Base-by-base conservation (phyloP, 2,329 filamentous ascomycete genomes). In the Talaromyces albobiverticillius region DNA sequence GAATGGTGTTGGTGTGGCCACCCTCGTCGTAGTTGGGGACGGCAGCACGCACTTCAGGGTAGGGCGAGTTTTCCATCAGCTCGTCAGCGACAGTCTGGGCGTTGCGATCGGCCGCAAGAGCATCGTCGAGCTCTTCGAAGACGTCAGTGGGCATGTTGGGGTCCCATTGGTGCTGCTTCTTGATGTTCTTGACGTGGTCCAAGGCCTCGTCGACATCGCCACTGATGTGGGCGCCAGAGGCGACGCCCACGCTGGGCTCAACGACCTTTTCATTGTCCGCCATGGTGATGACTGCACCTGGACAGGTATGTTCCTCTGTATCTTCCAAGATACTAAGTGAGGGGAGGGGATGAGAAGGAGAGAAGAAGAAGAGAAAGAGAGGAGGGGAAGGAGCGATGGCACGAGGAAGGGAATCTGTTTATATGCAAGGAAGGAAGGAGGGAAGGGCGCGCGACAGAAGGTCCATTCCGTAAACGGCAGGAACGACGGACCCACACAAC, bases 1-100 rank as follows among this genome's bases (percentile, higher is more conserved):
- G 82, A 54, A 86, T 75, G 18, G 84, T 86, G 66, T 85, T 86
- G 60, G 78, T 77, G n/a, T 83, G 81, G 22, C 86, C 73, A 61
- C 86, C 83, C 60, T 84, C 78, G 61, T 87, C 84, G 64, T 80
- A 79, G 65, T 86, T 87, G 57, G 81, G 75, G 16, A 87, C 84
- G 16, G 85, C 82, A 23, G 84, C 81, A 60, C 84, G 82, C 29
- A 87, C 84, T 71, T 87, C 84, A 34, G 83, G 82, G 63, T 87
- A 87, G 2, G 84, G 84, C 46, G 84, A 87, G 66, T 87, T 83
- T 54, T 87, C 83, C 64, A 85, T 78, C 62, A 85, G 75, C 55
- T 82, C 80, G 60, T 81, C 78, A 61, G 84, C 81, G 60, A 85
- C 78, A 56, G 79, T 77, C 47, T 80, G 81, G 66, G 81, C 80